Conservation (phyloP, 257 asterid species). For the Plantago elongata region DNA sequence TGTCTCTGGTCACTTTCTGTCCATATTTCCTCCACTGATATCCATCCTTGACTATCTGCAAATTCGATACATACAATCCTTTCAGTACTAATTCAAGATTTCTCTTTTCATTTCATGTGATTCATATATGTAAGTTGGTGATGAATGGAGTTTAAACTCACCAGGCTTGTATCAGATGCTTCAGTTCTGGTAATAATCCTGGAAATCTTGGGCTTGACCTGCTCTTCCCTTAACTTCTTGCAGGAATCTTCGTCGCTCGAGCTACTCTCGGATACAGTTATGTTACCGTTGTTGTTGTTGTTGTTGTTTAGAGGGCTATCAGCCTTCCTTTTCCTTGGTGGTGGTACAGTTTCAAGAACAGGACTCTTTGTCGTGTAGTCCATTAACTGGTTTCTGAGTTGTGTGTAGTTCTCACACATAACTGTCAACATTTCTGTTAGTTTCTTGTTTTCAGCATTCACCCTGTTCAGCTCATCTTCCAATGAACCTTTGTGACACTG, state of each 20-base stretch:
- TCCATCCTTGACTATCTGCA: conserved; percentile 83
- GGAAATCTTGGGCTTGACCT: conserved; percentile 56
- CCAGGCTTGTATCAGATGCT: conserved; percentile 86
- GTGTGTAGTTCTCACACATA: conserved; percentile 70
- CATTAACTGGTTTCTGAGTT: conserved; percentile 43
- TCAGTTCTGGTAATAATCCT: conserved; percentile 49
- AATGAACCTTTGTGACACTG: conserved; percentile 44
- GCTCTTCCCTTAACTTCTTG: conserved; percentile 69
- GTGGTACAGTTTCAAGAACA: conserved; percentile 17
- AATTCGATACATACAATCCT: neutral
- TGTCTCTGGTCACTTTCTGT: conserved; percentile 68
- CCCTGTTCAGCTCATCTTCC: conserved; percentile 69
- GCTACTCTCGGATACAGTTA: conserved; percentile 57
- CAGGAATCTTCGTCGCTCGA: conserved; percentile 74
- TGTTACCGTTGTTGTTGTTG: conserved; percentile 13
- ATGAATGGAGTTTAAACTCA: conserved; percentile 37
- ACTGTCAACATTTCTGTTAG: conserved; percentile 59
- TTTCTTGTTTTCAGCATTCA: conserved; percentile 79
- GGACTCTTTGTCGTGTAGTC: conserved; percentile 46
- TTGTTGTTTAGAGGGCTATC: conserved; percentile 32
- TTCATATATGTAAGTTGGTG: neutral
- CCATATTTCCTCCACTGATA: conserved; percentile 82
- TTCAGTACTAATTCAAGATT: neutral
- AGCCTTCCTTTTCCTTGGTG: conserved; percentile 59
- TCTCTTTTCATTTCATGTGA: neutral